phyloP scores from a whole-genome alignment of 2,329 filamentous ascomycete genomes.

The Penicillium sp. region DNA sequence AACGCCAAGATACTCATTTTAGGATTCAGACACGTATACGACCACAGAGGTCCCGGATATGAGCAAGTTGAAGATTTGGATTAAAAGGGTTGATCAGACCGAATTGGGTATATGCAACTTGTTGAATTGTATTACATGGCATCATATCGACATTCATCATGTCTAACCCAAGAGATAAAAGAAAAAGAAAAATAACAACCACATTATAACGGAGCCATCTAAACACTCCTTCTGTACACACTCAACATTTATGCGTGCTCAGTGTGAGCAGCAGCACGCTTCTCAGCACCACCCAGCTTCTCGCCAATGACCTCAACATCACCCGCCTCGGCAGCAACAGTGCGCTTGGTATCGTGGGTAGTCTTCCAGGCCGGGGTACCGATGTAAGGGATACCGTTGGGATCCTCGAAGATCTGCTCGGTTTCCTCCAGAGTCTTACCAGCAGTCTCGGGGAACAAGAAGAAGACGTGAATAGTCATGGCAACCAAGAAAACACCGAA shows the following conservation, averaged over 20 bases:
- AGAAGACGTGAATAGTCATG: conserved; percentile 64
- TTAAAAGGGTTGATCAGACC: not conserved
- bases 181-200: not conserved
- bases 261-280: conserved; percentile 12
- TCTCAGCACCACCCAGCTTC: conserved; percentile 18
- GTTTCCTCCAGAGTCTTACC: conserved; percentile 74
- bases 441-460: conserved; percentile 66
- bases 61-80: not conserved
- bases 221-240: not conserved
- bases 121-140: conserved; percentile 7
- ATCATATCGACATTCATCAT: not conserved
- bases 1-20: not conserved
- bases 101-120: not conserved
- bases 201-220: not conserved
- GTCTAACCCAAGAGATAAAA: not conserved
- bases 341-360: conserved; percentile 28
- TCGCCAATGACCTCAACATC: conserved; percentile 29
- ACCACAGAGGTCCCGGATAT: not conserved
- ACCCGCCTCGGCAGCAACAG: conserved; percentile 29
- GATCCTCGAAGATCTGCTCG: conserved; percentile 62
- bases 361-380: conserved; percentile 42
- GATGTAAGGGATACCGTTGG: conserved; percentile 35
- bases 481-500: conserved; percentile 69
- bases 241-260: not conserved
- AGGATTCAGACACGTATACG: not conserved